Evolutionary conservation across 1,284 basidiomycete species (phyloP).

Genomic region (Apiotrichum laibachii): DNA sequence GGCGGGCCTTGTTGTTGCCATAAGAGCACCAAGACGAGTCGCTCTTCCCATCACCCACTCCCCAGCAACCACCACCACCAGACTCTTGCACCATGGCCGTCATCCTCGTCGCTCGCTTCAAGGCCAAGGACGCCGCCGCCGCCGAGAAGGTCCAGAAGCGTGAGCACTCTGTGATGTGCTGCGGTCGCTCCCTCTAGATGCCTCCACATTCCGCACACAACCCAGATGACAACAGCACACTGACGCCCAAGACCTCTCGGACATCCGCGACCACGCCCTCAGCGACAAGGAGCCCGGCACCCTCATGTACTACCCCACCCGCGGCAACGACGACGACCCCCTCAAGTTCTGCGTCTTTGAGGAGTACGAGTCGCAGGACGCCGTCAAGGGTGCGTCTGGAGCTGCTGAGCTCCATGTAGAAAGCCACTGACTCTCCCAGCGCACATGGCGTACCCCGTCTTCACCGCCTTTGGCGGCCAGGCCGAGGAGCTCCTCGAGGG

Average conservation of each 20-base stretch:
- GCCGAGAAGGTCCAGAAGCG: constrained; percentile 14
- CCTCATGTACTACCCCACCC: constrained; percentile 9
- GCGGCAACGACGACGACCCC: constrained; percentile 10
- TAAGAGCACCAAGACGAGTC: too few species aligned
- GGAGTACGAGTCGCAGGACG: constrained; percentile 17
- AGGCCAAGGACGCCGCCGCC: constrained; percentile 6
- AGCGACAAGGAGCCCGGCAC: constrained; percentile 17
- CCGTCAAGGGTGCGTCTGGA: constrained; percentile 12
- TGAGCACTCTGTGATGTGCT: constrained; percentile 1
- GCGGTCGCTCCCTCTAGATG: too few species aligned
- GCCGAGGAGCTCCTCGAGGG: constrained; percentile 7
- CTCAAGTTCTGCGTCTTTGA: constrained; percentile 17
- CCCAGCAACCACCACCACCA: too few species aligned
- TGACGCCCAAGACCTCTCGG: constrained; percentile 9
- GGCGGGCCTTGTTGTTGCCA: too few species aligned
- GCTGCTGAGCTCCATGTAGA: background rate
- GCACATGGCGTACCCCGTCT: constrained; percentile 12
- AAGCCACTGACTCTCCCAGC: constrained; percentile 4
- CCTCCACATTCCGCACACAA: background rate
- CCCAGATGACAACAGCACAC: background rate
- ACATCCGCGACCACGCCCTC: constrained; percentile 10
- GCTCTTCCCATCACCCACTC: too few species aligned
- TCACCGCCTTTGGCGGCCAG: constrained; percentile 10
- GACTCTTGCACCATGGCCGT: constrained; percentile 4
- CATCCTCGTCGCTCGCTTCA: constrained; percentile 11